Evolutionary conservation across 2,329 filamentous ascomycete genomes (phyloP).

Genomic region (Geoglossum cookeanum): DNA sequence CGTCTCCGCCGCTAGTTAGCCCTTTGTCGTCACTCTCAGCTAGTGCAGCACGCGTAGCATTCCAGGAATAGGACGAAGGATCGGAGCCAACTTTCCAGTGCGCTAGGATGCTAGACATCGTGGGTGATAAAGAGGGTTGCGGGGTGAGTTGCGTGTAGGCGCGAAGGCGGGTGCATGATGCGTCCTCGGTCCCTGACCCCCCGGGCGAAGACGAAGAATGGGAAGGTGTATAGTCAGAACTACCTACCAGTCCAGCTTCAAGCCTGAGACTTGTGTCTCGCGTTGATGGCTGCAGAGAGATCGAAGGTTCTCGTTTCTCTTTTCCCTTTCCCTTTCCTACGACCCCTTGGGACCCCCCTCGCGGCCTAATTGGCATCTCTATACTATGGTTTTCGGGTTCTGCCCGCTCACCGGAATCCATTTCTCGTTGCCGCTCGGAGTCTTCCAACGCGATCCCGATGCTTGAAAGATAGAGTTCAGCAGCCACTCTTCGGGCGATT

Average conservation of each 20-base stretch:
- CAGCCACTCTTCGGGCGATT: conserved; percentile 2
- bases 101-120: conserved; percentile 1
- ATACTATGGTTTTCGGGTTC: not conserved
- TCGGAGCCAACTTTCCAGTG: conserved; percentile 4
- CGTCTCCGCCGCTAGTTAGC: not conserved
- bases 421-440: not conserved
- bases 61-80: conserved; percentile 2
- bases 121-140: not conserved
- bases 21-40: not conserved
- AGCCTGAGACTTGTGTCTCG: not conserved
- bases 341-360: not conserved
- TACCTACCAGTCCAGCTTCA: not conserved
- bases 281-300: not conserved
- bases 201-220: not conserved
- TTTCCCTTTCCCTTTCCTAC: not conserved
- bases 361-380: not conserved
- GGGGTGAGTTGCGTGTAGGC: conserved; percentile 1
- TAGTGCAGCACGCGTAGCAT: not conserved
- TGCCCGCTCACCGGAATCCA: not conserved
- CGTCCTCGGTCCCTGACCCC: not conserved
- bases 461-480: conserved; percentile 3
- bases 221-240: not conserved
- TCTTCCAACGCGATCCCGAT: conserved; percentile 1
- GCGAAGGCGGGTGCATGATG: conserved; percentile 1
- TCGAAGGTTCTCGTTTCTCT: not conserved